These are phyloP conservation scores for Ensete ventricosum DNA, from an alignment of 176 grass and related monocot genomes.

Conservation along the genomic window DNA sequence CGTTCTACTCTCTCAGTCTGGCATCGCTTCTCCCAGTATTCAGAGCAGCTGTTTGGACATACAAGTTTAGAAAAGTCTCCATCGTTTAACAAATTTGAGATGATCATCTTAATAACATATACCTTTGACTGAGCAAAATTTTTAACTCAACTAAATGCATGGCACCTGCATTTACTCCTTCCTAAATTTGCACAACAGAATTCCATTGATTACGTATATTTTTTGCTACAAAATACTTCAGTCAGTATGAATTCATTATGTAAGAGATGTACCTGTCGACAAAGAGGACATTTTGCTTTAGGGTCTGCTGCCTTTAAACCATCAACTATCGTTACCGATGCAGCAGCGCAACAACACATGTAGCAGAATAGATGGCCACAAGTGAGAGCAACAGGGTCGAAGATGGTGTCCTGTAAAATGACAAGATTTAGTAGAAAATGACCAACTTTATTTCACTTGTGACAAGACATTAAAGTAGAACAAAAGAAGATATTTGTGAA, in stretches of 20 bases:
- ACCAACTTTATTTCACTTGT: not conserved
- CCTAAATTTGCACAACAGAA: conserved; percentile 24
- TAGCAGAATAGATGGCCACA: conserved; percentile 90
- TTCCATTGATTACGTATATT: conserved; percentile 1
- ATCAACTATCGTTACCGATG: conserved; percentile 64
- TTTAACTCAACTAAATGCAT: conserved; percentile 66
- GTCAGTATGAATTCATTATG: not conserved
- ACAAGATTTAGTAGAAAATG: not conserved
- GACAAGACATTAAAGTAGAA: not conserved
- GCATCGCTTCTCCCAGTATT: conserved; percentile 51
- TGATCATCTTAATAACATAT: not conserved
- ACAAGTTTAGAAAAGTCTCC: conserved; percentile 2
- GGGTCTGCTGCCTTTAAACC: conserved; percentile 43
- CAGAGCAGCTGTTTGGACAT: conserved; percentile 45
- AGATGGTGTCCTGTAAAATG: conserved; percentile 53
- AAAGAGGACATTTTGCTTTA: conserved; percentile 74
- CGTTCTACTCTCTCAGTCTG: conserved; percentile 53
- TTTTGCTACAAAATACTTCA: not conserved
- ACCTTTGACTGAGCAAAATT: conserved; percentile 60
- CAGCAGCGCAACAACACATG: conserved; percentile 69
- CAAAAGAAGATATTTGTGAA: not conserved
- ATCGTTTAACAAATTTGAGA: not conserved
- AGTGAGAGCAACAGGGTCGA: conserved; percentile 54
- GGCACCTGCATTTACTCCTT: conserved; percentile 45
- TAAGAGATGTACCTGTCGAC: conserved; percentile 41